Evolutionary conservation across 352 stramenopile species (phyloP).

Genomic region (Phytopythium montanum): DNA sequence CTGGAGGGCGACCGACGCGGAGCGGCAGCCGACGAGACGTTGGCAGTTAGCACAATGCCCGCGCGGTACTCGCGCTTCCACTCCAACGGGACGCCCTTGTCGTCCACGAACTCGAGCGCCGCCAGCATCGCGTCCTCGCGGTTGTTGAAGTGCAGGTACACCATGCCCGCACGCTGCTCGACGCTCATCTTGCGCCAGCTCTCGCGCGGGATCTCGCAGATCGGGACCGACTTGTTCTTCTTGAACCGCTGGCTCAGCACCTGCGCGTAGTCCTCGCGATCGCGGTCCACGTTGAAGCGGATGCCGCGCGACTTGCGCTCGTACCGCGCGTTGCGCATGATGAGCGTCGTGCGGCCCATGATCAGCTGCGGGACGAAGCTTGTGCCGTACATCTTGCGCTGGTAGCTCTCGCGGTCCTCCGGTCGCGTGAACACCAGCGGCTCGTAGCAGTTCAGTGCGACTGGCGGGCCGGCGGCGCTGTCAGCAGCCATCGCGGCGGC

Average conservation of each 20-base stretch:
- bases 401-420: conserved; percentile 42
- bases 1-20: conserved; percentile 30
- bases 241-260: conserved; percentile 44
- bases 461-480: background rate
- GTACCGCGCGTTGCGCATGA: conserved; percentile 44
- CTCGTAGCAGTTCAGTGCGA: conserved; percentile 31
- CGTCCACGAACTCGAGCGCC: conserved; percentile 34
- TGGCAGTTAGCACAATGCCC: conserved; percentile 24
- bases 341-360: conserved; percentile 33
- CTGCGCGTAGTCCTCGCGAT: conserved; percentile 45
- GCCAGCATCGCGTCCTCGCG: conserved; percentile 43
- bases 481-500: background rate
- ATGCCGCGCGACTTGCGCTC: conserved; percentile 57
- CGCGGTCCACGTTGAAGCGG: conserved; percentile 54
- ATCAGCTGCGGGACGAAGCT: conserved; percentile 45
- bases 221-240: conserved; percentile 42
- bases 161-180: conserved; percentile 21
- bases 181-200: conserved; percentile 52
- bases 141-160: conserved; percentile 57
- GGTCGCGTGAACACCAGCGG: conserved; percentile 30
- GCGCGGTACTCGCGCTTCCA: conserved; percentile 32
- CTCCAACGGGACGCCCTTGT: conserved; percentile 33
- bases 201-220: conserved; percentile 46
- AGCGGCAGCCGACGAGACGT: conserved; percentile 12
- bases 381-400: conserved; percentile 51